Evolutionary conservation across 192 early-diverging fungal species (phyloP).

Genomic region (Linnemannia schmuckeri): DNA sequence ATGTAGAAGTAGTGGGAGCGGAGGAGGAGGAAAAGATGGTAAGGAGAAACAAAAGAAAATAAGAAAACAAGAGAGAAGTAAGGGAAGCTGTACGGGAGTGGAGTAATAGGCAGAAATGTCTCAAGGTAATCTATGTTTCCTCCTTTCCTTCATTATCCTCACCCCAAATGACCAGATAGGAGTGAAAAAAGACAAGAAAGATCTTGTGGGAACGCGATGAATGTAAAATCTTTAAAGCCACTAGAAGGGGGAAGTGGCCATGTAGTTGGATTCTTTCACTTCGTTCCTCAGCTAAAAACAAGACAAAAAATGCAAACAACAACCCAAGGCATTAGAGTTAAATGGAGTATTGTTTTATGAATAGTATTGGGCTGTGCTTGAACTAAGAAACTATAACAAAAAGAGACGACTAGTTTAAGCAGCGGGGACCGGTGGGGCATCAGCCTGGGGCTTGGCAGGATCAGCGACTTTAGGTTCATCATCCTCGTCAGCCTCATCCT

Average conservation of each 20-base stretch:
- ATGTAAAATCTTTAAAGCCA: neutral
- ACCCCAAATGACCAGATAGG: neutral
- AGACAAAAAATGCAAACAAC: neutral
- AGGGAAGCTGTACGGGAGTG: neutral
- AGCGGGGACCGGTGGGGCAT: neutral
- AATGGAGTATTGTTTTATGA: neutral
- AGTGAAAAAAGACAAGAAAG: neutral
- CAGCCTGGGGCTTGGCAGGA: neutral
- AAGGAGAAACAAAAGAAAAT: neutral
- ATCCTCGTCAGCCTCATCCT: conserved; percentile 14
- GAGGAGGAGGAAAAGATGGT: neutral
- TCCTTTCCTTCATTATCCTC: neutral
- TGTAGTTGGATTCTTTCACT: neutral
- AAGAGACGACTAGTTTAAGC: neutral
- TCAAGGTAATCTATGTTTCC: neutral
- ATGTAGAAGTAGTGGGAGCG: neutral
- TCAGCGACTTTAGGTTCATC: neutral
- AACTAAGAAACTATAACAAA: neutral
- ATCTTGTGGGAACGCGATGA: neutral
- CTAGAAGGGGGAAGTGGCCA: neutral
- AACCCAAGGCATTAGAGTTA: too few species aligned
- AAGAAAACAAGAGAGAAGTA: neutral
- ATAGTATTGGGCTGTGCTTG: neutral
- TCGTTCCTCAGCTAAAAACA: too few species aligned
- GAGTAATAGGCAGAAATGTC: neutral